Percentiles rank a stretch among this genome's conserved stretches.
Evolutionary conservation across 176 grass and related monocot genomes (phyloP).

Genomic region (Carex cristatella): DNA sequence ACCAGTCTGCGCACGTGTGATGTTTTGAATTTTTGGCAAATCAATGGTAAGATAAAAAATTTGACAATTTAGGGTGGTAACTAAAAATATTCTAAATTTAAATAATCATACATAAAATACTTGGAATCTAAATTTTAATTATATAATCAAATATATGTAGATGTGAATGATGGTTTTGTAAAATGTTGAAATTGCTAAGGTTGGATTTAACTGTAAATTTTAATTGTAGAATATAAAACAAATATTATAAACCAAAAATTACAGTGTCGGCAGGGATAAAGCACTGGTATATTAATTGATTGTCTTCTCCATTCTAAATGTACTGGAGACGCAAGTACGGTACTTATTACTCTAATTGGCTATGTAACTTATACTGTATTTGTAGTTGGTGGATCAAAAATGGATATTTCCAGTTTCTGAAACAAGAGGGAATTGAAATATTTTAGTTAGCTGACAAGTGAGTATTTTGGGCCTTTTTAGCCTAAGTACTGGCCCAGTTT

Average conservation of each 20-base stretch:
- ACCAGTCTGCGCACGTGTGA: fast-evolving
- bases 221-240: no score
- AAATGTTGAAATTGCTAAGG: neutral
- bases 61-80: no score
- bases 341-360: no score
- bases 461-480: neutral
- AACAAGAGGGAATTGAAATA: neutral
- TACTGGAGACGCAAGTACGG: neutral
- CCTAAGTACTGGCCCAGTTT: neutral
- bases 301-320: neutral
- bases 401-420: neutral
- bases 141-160: neutral
- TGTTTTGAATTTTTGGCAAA: no score
- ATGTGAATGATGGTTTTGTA: neutral
- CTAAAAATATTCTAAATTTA: no score
- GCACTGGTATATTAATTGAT: neutral
- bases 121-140: neutral
- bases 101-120: neutral
- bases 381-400: neutral
- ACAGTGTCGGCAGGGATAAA: neutral
- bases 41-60: no score
- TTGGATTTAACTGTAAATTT: neutral
- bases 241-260: neutral
- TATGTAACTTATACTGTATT: no score
- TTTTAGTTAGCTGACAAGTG: neutral